Conservation (phyloP, 139 green algal genomes). For the Coelastrella sp. region DNA sequence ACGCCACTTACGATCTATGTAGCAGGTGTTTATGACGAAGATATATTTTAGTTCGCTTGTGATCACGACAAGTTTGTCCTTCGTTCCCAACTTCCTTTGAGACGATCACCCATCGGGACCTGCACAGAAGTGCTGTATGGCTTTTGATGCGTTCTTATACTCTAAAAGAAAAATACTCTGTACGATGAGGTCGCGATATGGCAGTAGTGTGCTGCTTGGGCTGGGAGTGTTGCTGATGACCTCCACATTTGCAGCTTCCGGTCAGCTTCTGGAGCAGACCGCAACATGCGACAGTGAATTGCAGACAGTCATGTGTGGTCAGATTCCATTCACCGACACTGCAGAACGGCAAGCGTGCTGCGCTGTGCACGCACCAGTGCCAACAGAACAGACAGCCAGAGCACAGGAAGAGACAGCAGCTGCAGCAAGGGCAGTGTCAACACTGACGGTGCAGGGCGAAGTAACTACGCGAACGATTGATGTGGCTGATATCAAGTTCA, state of each 20-base stretch:
- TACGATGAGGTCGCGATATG: no score
- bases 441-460: background rate
- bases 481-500: background rate
- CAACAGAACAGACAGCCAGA: background rate
- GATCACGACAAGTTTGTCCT: no score
- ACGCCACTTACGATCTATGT: no score
- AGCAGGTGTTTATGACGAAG: no score
- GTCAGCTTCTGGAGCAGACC: background rate
- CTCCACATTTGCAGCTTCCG: background rate
- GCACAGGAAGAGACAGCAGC: background rate
- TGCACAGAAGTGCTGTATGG: no score
- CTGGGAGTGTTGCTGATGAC: background rate
- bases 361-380: background rate
- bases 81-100: no score
- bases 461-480: background rate
- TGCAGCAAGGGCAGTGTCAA: conserved; percentile 6
- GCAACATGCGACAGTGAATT: conserved; percentile 18
- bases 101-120: no score
- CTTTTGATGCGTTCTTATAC: no score
- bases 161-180: no score
- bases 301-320: conserved; percentile 18
- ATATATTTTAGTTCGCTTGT: no score
- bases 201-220: no score
- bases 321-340: background rate
- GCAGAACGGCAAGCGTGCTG: background rate